Base-by-base conservation (phyloP, 164 flowering plant genomes). In the Paratinospora sagittata region DNA sequence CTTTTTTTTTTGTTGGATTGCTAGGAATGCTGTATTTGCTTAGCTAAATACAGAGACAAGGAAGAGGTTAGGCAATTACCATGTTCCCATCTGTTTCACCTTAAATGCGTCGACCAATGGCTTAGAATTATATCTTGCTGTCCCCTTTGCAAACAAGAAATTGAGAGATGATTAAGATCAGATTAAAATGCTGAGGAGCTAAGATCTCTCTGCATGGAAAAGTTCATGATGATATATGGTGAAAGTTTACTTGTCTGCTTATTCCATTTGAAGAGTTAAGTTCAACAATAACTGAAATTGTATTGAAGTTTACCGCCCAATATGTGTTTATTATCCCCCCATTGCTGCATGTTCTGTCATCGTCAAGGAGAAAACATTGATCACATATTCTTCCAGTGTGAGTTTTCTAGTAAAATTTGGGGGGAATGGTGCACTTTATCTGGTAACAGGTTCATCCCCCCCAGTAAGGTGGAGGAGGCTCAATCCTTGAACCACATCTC, bases 11-110 rank as follows among this genome's bases (percentile, higher is more conserved):
- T 69, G 66, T 41, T 14, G 12, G n/a, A n/a, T 75, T 74, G 62
- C 39, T 89, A 94, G 98, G 98, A 90, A 81, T 94, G 98, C 57
- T 94, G 98, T 63, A 92, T 95, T 49, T 95, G 98, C 81, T 76
- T 95, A 19, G 85, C 92, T 8, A 95, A 84, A 77, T 95, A 95
- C 76, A 82, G 63, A 76, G 96, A 90, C 41, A 88, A 84, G 75
- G 98, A 95, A 74, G 98, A 95, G 73, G 83, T 95, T 49, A 87
- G 92, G 75, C 86, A 88, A 75, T 73, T 95, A 77, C 92, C 93
- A 37, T 95, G 98, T 72, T 86, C 86, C 6, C 98, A 95, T 78
- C 75, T 86, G 71, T 92, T 92, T 78, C 98, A 92, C 79, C 88
- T 82, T 11, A 85, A 80, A 73, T 95, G 98, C 75, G 97, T 95